These are phyloP conservation scores for Saraca asoca DNA, from an alignment of 331 rosid species.

Conservation along the genomic window DNA sequence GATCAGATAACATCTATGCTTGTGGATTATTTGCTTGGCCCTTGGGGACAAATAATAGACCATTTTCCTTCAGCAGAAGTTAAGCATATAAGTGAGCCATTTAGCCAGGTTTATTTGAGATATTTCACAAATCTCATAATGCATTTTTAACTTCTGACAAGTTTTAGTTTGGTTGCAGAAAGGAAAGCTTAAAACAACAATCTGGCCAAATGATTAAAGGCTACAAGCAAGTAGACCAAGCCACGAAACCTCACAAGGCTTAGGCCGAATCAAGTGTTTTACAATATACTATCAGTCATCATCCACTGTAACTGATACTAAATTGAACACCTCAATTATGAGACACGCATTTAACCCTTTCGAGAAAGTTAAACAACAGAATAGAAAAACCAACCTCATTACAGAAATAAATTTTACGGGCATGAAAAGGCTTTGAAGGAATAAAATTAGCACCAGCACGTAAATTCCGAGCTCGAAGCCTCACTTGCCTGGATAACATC, in stretches of 20 bases:
- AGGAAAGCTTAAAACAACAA: conserved; percentile 15
- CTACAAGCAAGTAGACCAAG: neutral
- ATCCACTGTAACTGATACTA: neutral
- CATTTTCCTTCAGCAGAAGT: conserved; percentile 67
- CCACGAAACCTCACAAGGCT: neutral
- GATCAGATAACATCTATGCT: conserved; percentile 98
- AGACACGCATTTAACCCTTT: conserved; percentile 18
- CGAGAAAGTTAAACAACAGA: conserved; percentile 7
- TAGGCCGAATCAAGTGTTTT: neutral
- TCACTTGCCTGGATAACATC: conserved; percentile 73
- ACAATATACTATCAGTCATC: neutral
- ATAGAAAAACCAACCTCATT: conserved; percentile 67
- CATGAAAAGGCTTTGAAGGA: conserved; percentile 82
- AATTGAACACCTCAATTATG: conserved; percentile 16
- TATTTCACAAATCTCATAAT: conserved; percentile 5
- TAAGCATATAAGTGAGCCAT: conserved; percentile 26
- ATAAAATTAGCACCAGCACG: conserved; percentile 83
- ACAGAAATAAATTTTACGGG: conserved; percentile 74
- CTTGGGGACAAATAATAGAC: conserved; percentile 82
- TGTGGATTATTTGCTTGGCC: conserved; percentile 87
- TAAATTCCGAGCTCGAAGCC: conserved; percentile 89
- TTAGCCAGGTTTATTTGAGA: neutral
- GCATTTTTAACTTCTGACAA: conserved; percentile 21
- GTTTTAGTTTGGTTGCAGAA: neutral
- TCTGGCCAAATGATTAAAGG: neutral